These are phyloP conservation scores for Colletotrichum sp. DNA, from an alignment of 2,329 filamentous ascomycete species.

Conservation along the genomic window DNA sequence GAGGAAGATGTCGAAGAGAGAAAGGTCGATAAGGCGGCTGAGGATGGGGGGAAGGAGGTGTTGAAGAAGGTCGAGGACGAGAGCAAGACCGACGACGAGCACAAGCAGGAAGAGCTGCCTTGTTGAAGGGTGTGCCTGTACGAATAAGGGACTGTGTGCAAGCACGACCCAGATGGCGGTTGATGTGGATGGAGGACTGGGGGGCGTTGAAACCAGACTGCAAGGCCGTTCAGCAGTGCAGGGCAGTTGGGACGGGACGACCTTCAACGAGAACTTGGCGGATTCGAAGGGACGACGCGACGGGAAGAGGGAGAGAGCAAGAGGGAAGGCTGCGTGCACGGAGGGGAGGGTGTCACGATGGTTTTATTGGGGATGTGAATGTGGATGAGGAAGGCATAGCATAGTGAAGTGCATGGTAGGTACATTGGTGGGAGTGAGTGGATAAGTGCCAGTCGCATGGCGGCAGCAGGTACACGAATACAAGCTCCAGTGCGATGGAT, in stretches of 20 bases:
- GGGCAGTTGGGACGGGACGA: slow-evolving; percentile 4
- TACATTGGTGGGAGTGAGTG: background rate
- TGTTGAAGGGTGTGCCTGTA: background rate
- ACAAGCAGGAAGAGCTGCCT: background rate
- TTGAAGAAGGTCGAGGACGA: background rate
- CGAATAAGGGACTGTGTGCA: background rate
- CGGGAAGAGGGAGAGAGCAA: background rate
- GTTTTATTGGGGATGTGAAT: slow-evolving; percentile 11
- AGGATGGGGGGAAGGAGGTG: background rate
- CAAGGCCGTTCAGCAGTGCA: slow-evolving; percentile 2
- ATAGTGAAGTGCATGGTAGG: background rate
- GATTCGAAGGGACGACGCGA: slow-evolving; percentile 7
- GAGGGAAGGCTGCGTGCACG: background rate
- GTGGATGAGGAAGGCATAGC: background rate
- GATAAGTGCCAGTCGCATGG: background rate
- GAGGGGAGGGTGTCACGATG: slow-evolving; percentile 18
- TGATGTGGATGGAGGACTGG: background rate
- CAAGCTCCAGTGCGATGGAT: background rate
- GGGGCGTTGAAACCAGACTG: slow-evolving; percentile 9
- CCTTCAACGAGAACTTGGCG: slow-evolving; percentile 10
- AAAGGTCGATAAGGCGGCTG: background rate
- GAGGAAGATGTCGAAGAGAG: background rate
- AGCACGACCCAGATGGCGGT: background rate
- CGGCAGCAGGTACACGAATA: background rate
- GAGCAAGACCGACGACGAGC: background rate